Percentiles rank a stretch among this genome's conserved stretches.
Conservation (phyloP, 202 grass and related monocot species). For the Miscanthus sacchariflorus region DNA sequence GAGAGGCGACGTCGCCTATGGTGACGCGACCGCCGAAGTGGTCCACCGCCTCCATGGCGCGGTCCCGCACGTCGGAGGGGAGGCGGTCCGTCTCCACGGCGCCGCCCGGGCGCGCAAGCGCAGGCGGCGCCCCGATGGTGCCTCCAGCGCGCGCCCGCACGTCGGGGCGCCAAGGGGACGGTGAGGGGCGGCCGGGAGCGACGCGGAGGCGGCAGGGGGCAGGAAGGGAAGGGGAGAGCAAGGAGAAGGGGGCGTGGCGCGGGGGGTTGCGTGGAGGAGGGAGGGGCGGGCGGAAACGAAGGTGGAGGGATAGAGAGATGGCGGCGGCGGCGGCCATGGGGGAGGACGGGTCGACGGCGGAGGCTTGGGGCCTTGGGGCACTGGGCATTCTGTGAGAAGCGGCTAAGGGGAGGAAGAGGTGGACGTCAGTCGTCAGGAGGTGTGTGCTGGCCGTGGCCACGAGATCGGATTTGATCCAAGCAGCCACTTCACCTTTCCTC, state of each 20-base stretch:
- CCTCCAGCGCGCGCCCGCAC: conserved; percentile 56
- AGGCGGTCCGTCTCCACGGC: conserved; percentile 90
- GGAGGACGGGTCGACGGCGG: conserved; percentile 39
- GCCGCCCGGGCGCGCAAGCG: conserved; percentile 65
- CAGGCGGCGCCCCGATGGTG: conserved; percentile 54
- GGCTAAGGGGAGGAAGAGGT: conserved; percentile 20
- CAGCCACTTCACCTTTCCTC: neutral
- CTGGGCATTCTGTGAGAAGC: conserved; percentile 35
- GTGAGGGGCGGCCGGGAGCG: conserved; percentile 36
- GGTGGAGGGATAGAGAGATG: conserved; percentile 61
- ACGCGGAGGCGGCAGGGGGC: conserved; percentile 38
- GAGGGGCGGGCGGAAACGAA: conserved; percentile 45
- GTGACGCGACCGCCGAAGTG: conserved; percentile 85
- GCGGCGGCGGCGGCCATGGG: conserved; percentile 56
- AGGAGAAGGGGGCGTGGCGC: conserved; percentile 41
- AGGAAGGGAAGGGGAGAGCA: conserved; percentile 27
- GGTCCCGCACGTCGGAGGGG: conserved; percentile 79
- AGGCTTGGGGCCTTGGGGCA: conserved; percentile 36
- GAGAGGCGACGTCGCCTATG: conserved; percentile 81
- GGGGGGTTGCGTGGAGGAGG: conserved; percentile 31
- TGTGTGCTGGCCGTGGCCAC: conserved; percentile 54
- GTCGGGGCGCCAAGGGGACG: conserved; percentile 28
- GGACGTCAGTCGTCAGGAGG: conserved; percentile 13
- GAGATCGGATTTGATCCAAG: conserved; percentile 47
- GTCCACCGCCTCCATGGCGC: conserved; percentile 83